Percentiles rank a stretch among this genome's conserved stretches.
Evolutionary conservation across 2,329 filamentous ascomycete genomes (phyloP).

Genomic region (Phialophora verrucosa): DNA sequence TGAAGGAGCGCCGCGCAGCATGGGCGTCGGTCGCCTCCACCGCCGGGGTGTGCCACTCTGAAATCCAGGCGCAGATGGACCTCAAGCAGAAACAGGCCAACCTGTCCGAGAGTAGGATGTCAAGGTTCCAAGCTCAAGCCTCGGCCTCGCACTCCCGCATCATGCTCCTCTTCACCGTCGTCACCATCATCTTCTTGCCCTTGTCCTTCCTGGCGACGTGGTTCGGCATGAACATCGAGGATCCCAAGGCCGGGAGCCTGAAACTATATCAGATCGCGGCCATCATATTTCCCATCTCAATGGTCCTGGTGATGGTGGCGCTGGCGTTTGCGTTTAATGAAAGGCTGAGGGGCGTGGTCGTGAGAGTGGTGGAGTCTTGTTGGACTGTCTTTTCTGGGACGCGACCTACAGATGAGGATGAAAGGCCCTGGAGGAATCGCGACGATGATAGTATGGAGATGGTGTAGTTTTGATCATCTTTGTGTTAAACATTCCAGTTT

Average conservation of each 20-base stretch:
- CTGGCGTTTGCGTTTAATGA: slow-evolving; percentile 20
- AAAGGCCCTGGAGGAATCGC: neutral
- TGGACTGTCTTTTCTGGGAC: slow-evolving; percentile 17
- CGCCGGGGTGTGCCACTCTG: slow-evolving; percentile 7
- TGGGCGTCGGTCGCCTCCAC: slow-evolving; percentile 16
- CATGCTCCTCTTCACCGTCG: slow-evolving; percentile 44
- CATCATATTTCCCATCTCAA: slow-evolving; percentile 20
- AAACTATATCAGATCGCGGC: slow-evolving; percentile 18
- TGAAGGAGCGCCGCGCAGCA: slow-evolving; percentile 16
- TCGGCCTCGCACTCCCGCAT: slow-evolving; percentile 7
- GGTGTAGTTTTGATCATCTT: neutral
- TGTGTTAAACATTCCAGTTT: neutral
- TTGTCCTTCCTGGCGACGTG: slow-evolving; percentile 44
- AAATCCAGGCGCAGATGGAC: slow-evolving; percentile 25
- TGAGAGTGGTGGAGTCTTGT: slow-evolving; percentile 3
- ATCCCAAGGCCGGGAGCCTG: slow-evolving; percentile 15
- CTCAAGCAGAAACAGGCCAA: slow-evolving; percentile 37
- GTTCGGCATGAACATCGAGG: slow-evolving; percentile 43
- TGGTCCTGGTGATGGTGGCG: slow-evolving; percentile 16
- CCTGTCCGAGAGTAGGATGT: slow-evolving; percentile 29
- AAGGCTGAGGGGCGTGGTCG: slow-evolving; percentile 1
- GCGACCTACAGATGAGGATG: slow-evolving; percentile 5
- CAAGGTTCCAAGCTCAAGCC: slow-evolving; percentile 13
- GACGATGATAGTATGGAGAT: slow-evolving; percentile 4
- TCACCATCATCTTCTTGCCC: slow-evolving; percentile 44